These are phyloP conservation scores for Hemerocallis citrina DNA, from an alignment of 106 monocot genomes.

Conservation along the genomic window DNA sequence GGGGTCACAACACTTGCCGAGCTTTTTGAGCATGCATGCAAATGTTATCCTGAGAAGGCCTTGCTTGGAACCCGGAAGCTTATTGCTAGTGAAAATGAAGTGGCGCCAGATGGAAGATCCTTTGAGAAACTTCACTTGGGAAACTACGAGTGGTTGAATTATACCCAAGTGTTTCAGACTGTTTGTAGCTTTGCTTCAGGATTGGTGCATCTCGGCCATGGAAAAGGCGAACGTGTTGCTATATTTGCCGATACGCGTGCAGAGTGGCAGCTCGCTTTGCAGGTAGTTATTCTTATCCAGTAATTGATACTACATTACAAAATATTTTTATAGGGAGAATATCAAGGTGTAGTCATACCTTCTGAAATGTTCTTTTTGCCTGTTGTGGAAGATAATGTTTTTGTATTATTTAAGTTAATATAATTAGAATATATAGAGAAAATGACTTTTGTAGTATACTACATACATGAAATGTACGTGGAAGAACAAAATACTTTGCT, in stretches of 20 bases:
- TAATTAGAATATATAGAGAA: no score
- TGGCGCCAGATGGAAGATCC: constrained; percentile 56
- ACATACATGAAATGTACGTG: no score
- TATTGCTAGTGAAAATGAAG: constrained; percentile 58
- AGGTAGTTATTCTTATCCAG: constrained; percentile 30
- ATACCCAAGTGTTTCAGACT: constrained; percentile 45
- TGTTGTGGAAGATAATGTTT: no score
- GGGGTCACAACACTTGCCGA: constrained; percentile 72
- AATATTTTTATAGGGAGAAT: no score
- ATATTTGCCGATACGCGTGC: constrained; percentile 94
- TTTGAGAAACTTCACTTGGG: constrained; percentile 98
- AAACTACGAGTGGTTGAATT: constrained; percentile 73
- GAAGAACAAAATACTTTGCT: no score
- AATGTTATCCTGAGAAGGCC: constrained; percentile 30
- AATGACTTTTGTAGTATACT: no score
- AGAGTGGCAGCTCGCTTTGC: constrained; percentile 87
- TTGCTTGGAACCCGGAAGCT: constrained; percentile 73
- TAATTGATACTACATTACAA: background rate
- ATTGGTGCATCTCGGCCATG: constrained; percentile 61
- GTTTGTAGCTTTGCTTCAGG: constrained; percentile 81
- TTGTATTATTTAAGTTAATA: no score
- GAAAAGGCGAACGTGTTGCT: constrained; percentile 63
- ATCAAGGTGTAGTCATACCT: no score
- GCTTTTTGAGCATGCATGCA: constrained; percentile 82
- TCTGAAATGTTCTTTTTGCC: no score